Conservation (phyloP, 495 filamentous ascomycete species). For the Paragyromitra xinjiangensis region DNA sequence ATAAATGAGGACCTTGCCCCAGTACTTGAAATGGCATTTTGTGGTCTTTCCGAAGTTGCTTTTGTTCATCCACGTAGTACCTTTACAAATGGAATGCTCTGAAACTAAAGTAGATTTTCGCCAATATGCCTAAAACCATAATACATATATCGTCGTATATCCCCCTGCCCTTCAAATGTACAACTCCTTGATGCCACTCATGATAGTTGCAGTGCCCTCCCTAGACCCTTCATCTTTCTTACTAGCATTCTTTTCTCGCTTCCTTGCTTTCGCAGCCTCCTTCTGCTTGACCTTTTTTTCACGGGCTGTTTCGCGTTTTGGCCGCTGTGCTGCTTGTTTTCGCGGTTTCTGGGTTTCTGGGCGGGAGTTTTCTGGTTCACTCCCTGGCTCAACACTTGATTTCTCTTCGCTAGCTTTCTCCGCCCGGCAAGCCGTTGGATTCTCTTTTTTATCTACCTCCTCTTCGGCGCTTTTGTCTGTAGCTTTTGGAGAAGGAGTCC, state of each 20-base stretch:
- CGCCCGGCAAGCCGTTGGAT: slow-evolving; percentile 7
- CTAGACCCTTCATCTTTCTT: slow-evolving; percentile 33
- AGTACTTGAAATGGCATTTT: not conserved
- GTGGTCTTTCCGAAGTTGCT: not conserved
- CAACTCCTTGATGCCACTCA: slow-evolving; percentile 48
- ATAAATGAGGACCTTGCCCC: not conserved
- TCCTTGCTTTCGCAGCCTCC: slow-evolving; percentile 61
- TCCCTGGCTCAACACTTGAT: slow-evolving; percentile 3
- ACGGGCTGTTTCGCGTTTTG: slow-evolving; percentile 56
- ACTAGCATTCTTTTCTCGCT: slow-evolving; percentile 41
- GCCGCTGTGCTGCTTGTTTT: slow-evolving; percentile 47
- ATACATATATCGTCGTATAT: not conserved
- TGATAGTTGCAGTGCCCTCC: slow-evolving; percentile 35
- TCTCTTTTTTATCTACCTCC: slow-evolving; percentile 14
- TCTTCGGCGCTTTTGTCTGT: not conserved
- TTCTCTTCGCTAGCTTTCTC: slow-evolving; percentile 31
- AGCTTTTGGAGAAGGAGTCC: not conserved
- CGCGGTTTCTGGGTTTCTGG: slow-evolving; percentile 8
- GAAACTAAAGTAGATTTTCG: not conserved
- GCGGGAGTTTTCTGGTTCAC: slow-evolving; percentile 51
- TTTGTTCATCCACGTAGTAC: slow-evolving; percentile 7
- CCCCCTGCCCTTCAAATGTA: slow-evolving; percentile 33
- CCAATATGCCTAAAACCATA: no score
- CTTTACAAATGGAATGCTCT: slow-evolving; percentile 10
- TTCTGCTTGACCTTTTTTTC: slow-evolving; percentile 63